Evolutionary conservation across 345 rosid species (phyloP).

Genomic region (Eutrema yunnanense): DNA sequence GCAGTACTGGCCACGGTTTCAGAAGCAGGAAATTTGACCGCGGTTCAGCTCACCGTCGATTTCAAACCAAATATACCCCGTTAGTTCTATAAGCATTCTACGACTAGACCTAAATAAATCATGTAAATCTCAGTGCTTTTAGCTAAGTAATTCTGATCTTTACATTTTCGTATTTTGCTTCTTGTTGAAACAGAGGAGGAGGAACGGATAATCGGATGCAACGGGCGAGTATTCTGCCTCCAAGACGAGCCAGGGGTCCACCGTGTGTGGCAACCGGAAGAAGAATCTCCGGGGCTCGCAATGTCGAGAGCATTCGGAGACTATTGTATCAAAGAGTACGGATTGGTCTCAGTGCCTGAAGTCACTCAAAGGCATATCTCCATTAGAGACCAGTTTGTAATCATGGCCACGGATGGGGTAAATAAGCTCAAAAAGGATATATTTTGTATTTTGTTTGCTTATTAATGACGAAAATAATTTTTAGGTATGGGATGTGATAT

Average conservation of each 20-base stretch:
- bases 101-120: not conserved
- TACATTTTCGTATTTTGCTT: not conserved
- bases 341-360: conserved; percentile 83
- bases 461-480: not conserved
- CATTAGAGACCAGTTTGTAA: conserved; percentile 63
- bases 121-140: not conserved
- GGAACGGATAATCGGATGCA: conserved; percentile 61
- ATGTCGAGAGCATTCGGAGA: conserved; percentile 99
- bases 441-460: not conserved
- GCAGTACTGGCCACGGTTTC: conserved; percentile 79
- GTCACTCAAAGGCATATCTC: conserved; percentile 73
- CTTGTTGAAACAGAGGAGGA: conserved; percentile 59
- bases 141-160: not conserved
- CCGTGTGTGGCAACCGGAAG: conserved; percentile 82
- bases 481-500: conserved; percentile 91
- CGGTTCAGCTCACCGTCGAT: conserved; percentile 83
- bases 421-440: not conserved
- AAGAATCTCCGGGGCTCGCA: conserved; percentile 78
- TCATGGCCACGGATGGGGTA: conserved; percentile 95
- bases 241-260: conserved; percentile 89
- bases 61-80: conserved; percentile 86
- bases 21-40: conserved; percentile 62
- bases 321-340: conserved; percentile 73
- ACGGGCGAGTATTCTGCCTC: conserved; percentile 70
- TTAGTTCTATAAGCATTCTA: conserved; percentile 33